Conservation (phyloP, 345 rosid species). For the Aquilaria yunnanensis region DNA sequence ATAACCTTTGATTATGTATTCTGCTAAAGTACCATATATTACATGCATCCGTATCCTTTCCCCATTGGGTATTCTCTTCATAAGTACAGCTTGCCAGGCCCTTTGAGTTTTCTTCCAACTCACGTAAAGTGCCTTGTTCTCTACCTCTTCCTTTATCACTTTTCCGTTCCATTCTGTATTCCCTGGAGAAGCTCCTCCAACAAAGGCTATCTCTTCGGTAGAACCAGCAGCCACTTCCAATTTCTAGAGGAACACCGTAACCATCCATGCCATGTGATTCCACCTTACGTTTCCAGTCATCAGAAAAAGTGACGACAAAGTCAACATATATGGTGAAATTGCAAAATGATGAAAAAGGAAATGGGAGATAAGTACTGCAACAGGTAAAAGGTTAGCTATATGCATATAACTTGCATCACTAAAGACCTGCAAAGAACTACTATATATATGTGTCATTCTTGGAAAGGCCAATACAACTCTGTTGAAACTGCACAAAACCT, state of each 20-base stretch:
- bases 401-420: slow-evolving; percentile 14
- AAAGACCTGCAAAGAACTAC: slow-evolving; percentile 4
- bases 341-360: neutral
- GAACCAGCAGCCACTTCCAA: slow-evolving; percentile 37
- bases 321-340: neutral
- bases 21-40: slow-evolving; percentile 29
- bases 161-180: neutral
- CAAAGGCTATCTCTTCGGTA: slow-evolving; percentile 24
- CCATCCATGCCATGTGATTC: slow-evolving; percentile 27
- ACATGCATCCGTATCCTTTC: slow-evolving; percentile 46
- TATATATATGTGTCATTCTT: slow-evolving; percentile 32
- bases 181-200: slow-evolving; percentile 20
- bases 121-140: slow-evolving; percentile 4
- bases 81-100: slow-evolving; percentile 25
- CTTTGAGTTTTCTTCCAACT: slow-evolving; percentile 30
- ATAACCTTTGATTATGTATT: slow-evolving; percentile 35
- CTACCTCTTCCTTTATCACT: neutral
- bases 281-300: slow-evolving; percentile 13
- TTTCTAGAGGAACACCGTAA: slow-evolving; percentile 20
- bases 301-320: neutral
- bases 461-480: slow-evolving; percentile 24
- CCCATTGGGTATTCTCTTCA: slow-evolving; percentile 40
- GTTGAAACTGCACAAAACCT: slow-evolving; percentile 38
- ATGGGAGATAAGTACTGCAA: neutral
- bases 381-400: neutral